Base-by-base conservation (phyloP, 1,139 yeast genomes). In the Yarrowia galli region DNA sequence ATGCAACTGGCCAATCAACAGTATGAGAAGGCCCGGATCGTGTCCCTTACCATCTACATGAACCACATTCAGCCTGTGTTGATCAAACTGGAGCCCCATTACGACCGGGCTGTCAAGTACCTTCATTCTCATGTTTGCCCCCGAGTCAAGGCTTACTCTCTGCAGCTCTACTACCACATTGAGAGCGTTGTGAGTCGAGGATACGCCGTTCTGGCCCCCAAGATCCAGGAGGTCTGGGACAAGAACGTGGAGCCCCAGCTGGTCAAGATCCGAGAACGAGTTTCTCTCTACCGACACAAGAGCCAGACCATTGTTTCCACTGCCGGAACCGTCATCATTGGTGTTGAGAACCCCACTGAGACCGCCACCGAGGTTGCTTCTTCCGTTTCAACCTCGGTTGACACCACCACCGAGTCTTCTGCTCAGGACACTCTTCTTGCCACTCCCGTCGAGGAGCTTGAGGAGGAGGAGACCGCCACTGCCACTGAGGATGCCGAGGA, bases 201-300 rank as follows among this genome's bases (percentile, higher is more conserved):
- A 22, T 68, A 68, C 35, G 69, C 69, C 9, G 68, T 61, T 22
- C 69, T 74, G 5, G 67, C 71, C 5, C 76, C 76, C 18, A 69
- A 69, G 51, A 64, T 74, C 20, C 51, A 67, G 16, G 68, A 70
- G 25, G 61, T 74, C 4, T 75, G 75, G 67, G 69, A 69, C 15
- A 71, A 71, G 38, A 69, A 70, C 15, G 71, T 75, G 28, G 76
- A 75, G 69, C 77, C 78, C 15, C 77, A 75, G 61, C 68, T 75
- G 5, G 67, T 69, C 64, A 74, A 74, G 68, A 74, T 75, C 56
- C 70, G 70, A 43, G 73, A 71, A 48, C 69, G 74, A n/a, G 69
- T 75, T 22, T 67, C 69, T 40, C 69, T 68, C 45, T 66, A 69
- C 40, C 43, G 66, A 3, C 66, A 61, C 56, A 46, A 61, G 46